phyloP scores from a whole-genome alignment of 148 eudicot genomes.

The Selenicereus undatus region DNA sequence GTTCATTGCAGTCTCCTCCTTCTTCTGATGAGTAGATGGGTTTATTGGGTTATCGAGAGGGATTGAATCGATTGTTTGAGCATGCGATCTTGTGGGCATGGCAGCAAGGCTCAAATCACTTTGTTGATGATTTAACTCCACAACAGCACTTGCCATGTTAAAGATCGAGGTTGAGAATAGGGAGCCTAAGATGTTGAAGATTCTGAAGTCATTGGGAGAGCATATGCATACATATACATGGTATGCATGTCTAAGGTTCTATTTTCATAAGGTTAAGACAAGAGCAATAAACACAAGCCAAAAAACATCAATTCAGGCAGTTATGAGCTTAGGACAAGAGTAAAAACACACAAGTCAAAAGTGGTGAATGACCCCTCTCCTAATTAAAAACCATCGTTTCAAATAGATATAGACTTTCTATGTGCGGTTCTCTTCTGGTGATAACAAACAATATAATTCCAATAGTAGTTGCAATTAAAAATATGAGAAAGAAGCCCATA shows the following conservation, averaged over 20 bases:
- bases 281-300: no score
- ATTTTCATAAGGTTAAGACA: no score
- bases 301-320: no score
- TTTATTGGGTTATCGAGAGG: constrained; percentile 30
- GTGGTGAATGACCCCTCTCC: no score
- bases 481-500: not conserved
- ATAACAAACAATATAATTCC: not conserved
- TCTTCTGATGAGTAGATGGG: constrained; percentile 21
- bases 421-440: not conserved
- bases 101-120: constrained; percentile 26
- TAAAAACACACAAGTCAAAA: no score
- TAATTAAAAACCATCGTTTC: no score
- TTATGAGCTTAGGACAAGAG: no score
- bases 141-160: constrained; percentile 26
- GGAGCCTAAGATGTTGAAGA: not conserved
- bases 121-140: constrained; percentile 25
- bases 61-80: constrained; percentile 24
- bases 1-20: constrained; percentile 8
- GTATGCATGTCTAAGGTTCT: no score
- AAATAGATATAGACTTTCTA: no score
- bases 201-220: not conserved
- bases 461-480: not conserved
- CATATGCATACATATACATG: no score
- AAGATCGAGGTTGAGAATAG: not conserved
- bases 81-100: constrained; percentile 25